Conservation (phyloP, 495 filamentous ascomycete genomes). For the Ramalina peruviana region DNA sequence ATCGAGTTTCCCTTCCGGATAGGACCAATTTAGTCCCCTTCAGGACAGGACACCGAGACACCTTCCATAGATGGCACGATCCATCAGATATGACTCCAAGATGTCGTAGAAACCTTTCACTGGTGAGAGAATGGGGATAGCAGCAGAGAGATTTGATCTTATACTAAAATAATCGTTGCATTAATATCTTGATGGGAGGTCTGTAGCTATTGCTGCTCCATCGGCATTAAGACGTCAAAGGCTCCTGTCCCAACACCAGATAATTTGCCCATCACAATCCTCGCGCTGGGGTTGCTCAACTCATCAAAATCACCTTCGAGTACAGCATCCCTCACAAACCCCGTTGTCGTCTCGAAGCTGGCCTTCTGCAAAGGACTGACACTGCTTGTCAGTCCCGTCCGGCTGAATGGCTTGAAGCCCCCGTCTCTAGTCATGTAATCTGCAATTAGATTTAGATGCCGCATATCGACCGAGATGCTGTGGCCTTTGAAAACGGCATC, state of each 20-base stretch:
- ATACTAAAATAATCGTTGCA: too few species aligned
- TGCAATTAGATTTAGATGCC: slow-evolving; percentile 89
- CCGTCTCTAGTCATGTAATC: slow-evolving; percentile 92
- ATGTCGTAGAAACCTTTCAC: too few species aligned
- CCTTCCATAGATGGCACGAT: too few species aligned
- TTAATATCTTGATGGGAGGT: too few species aligned
- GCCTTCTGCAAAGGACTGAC: slow-evolving; percentile 91
- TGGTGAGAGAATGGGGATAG: too few species aligned
- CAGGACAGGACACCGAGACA: too few species aligned
- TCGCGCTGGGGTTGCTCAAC: slow-evolving; percentile 67
- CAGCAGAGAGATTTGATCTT: too few species aligned
- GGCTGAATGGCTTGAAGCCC: slow-evolving; percentile 78
- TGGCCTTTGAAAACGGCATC: slow-evolving; percentile 76
- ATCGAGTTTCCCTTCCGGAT: too few species aligned
- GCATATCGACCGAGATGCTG: slow-evolving; percentile 83
- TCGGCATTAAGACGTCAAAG: slow-evolving; percentile 74
- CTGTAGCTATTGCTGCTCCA: slow-evolving; percentile 13
- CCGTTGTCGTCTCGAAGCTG: slow-evolving; percentile 95
- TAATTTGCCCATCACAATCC: slow-evolving; percentile 76
- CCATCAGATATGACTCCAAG: too few species aligned
- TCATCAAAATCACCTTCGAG: slow-evolving; percentile 82
- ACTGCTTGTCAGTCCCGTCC: slow-evolving; percentile 68
- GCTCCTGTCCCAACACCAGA: slow-evolving; percentile 76
- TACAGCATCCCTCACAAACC: slow-evolving; percentile 83
- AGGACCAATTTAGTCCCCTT: too few species aligned